phyloP scores from a whole-genome alignment of 192 early-diverging fungal species.

The Entomortierella lignicola region DNA sequence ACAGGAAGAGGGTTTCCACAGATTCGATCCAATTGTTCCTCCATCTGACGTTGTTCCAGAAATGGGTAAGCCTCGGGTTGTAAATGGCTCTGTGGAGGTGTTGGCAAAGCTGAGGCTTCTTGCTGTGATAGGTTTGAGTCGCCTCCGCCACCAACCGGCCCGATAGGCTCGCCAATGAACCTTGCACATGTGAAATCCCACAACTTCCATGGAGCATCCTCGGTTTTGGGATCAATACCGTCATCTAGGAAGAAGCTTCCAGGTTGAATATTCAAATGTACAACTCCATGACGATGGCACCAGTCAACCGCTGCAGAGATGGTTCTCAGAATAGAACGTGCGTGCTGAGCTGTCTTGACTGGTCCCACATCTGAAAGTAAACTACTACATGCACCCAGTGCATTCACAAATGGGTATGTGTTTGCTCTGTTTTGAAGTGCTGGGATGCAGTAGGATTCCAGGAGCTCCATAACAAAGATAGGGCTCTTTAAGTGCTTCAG shows the following conservation, averaged over 20 bases:
- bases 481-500: constrained; percentile 48
- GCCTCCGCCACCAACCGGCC: constrained; percentile 38
- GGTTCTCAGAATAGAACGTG: constrained; percentile 29
- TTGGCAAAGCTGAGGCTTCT: background rate
- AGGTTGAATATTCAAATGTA: constrained; percentile 48
- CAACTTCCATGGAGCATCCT: constrained; percentile 50
- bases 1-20: constrained; percentile 45
- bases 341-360: constrained; percentile 31
- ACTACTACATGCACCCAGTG: constrained; percentile 43
- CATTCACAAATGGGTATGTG: constrained; percentile 49
- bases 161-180: constrained; percentile 48
- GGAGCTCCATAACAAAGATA: constrained; percentile 48
- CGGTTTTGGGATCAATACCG: constrained; percentile 32
- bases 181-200: constrained; percentile 52
- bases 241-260: constrained; percentile 52
- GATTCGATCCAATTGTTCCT: constrained; percentile 22
- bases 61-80: constrained; percentile 17
- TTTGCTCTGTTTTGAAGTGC: constrained; percentile 35
- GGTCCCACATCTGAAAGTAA: constrained; percentile 33
- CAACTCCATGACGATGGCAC: constrained; percentile 49
- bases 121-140: background rate
- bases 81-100: constrained; percentile 2
- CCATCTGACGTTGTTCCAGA: constrained; percentile 31
- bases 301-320: constrained; percentile 47
- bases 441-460: constrained; percentile 48